Evolutionary conservation across 140 eudicot species (phyloP).

Genomic region (Flaveria floridana): DNA sequence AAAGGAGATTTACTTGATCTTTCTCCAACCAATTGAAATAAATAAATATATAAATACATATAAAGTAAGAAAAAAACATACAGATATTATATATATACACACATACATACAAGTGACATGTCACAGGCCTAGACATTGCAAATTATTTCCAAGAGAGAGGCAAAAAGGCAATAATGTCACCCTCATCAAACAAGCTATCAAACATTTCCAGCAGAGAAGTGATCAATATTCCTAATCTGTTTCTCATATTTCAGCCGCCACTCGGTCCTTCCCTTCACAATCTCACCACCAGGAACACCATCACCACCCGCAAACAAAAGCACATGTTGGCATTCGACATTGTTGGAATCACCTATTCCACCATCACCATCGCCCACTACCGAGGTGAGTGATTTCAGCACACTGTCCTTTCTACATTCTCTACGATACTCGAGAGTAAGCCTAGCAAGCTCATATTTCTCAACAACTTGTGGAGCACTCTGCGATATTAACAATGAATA

Average conservation of each 20-base stretch:
- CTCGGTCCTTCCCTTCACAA: slow-evolving; percentile 74
- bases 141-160: slow-evolving; percentile 13
- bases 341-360: slow-evolving; percentile 24
- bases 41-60: no score
- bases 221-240: slow-evolving; percentile 14
- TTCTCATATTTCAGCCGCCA: slow-evolving; percentile 72
- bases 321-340: slow-evolving; percentile 87
- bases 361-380: slow-evolving; percentile 38
- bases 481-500: slow-evolving; percentile 31
- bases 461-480: slow-evolving; percentile 86
- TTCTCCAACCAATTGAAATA: not conserved
- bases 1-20: not conserved
- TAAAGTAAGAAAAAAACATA: not conserved
- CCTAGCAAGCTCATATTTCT: slow-evolving; percentile 80
- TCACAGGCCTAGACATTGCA: not conserved
- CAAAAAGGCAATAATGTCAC: slow-evolving; percentile 23
- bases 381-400: slow-evolving; percentile 80
- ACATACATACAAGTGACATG: no score
- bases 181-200: slow-evolving; percentile 2
- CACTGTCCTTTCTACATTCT: slow-evolving; percentile 90
- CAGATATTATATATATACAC: not conserved
- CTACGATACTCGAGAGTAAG: slow-evolving; percentile 87
- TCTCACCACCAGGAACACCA: slow-evolving; percentile 56
- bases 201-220: slow-evolving; percentile 30
- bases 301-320: slow-evolving; percentile 54